Evolutionary conservation across 192 early-diverging fungal species (phyloP).

Genomic region (Diversispora epigaea): DNA sequence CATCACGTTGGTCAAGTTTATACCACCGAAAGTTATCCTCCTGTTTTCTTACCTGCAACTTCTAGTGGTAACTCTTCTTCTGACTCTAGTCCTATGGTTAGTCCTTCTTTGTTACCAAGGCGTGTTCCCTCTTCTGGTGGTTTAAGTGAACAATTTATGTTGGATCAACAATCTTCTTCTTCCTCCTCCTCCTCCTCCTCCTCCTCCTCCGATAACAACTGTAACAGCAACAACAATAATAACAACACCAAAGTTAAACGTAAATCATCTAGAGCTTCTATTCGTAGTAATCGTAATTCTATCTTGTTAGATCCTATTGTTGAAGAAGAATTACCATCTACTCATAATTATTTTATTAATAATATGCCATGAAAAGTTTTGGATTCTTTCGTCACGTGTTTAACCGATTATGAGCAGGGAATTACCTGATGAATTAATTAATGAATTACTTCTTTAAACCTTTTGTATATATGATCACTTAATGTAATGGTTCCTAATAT

Average conservation of each 20-base stretch:
- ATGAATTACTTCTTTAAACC: too few species aligned
- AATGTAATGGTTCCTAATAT: too few species aligned
- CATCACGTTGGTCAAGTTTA: constrained; percentile 10
- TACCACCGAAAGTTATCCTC: constrained; percentile 22
- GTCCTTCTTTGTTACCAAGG: not conserved
- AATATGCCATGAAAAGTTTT: too few species aligned
- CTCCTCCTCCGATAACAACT: too few species aligned
- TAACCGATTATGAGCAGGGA: too few species aligned
- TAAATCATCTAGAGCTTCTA: not conserved
- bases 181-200: not conserved
- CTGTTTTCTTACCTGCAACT: constrained; percentile 1
- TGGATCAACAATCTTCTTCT: not conserved
- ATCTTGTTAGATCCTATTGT: constrained; percentile 15
- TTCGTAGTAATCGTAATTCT: constrained; percentile 12
- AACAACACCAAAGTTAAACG: not conserved
- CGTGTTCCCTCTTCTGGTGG: not conserved
- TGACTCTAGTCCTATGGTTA: constrained; percentile 7
- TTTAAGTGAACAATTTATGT: constrained; percentile 3
- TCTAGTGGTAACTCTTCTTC: not conserved
- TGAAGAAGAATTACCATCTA: constrained; percentile 4
- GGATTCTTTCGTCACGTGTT: too few species aligned
- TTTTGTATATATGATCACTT: too few species aligned
- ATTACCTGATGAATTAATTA: too few species aligned
- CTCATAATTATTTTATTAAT: too few species aligned
- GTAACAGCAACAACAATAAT: not conserved